phyloP scores from a whole-genome alignment of 2,329 filamentous ascomycete genomes.

The Monilinia laxa region DNA sequence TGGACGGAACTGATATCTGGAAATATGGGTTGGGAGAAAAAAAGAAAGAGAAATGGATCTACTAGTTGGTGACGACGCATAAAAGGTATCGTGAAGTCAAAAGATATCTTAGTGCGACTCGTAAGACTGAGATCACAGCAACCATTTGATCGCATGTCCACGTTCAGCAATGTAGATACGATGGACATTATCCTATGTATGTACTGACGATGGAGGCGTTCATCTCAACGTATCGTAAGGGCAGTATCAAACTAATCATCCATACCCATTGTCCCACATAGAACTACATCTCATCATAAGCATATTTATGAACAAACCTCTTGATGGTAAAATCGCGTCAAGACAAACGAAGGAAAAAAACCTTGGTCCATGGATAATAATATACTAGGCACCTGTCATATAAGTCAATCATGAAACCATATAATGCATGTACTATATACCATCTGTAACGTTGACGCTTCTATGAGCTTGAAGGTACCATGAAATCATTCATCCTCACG shows the following conservation, averaged over 20 bases:
- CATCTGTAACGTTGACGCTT: slow-evolving; percentile 29
- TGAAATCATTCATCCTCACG: background rate
- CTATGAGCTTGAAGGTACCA: slow-evolving; percentile 29
- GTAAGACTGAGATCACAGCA: background rate
- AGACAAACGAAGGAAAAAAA: background rate
- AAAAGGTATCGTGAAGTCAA: background rate
- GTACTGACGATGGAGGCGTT: background rate
- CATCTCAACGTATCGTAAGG: background rate
- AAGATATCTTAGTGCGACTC: background rate
- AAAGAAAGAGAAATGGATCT: slow-evolving; percentile 1
- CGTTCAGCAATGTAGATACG: background rate
- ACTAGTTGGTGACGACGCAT: background rate
- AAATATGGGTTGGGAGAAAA: background rate
- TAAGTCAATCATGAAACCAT: slow-evolving; percentile 33
- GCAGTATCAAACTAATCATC: background rate
- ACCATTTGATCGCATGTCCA: background rate
- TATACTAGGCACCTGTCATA: background rate
- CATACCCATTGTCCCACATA: background rate
- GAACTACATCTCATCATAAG: slow-evolving; percentile 2
- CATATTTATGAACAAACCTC: background rate
- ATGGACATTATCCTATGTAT: no score
- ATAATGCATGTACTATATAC: slow-evolving; percentile 20
- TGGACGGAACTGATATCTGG: background rate
- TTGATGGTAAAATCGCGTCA: background rate
- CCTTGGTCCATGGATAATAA: slow-evolving; percentile 1